A percentile compares a stretch with the other conserved stretches of the same genome.
These are phyloP conservation scores for Backusella mclennaniae DNA, from an alignment of 192 early-diverging fungal genomes.

Conservation along the genomic window DNA sequence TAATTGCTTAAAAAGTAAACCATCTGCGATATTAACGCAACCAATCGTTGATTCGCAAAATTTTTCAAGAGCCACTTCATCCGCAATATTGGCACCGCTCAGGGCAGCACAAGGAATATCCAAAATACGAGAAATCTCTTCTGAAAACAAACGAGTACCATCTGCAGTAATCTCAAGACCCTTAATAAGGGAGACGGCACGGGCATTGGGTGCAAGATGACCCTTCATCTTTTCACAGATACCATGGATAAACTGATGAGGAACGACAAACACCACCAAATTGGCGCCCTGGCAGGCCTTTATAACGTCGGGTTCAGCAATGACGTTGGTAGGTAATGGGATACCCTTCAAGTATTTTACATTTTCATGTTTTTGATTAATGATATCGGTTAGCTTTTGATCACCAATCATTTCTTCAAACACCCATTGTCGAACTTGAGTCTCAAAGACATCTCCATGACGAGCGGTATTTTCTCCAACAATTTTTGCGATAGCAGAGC, in stretches of 20 bases:
- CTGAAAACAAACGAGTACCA: slow-evolving; percentile 76
- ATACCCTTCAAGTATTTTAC: slow-evolving; percentile 86
- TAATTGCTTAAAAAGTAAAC: slow-evolving; percentile 70
- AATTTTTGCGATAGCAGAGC: slow-evolving; percentile 90
- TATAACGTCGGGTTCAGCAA: slow-evolving; percentile 79
- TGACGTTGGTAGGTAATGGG: slow-evolving; percentile 78
- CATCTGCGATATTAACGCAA: slow-evolving; percentile 65
- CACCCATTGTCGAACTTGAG: slow-evolving; percentile 90
- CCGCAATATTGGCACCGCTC: slow-evolving; percentile 97
- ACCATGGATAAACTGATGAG: slow-evolving; percentile 89
- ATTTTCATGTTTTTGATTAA: slow-evolving; percentile 93
- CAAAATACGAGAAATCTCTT: slow-evolving; percentile 77
- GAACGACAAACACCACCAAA: slow-evolving; percentile 89
- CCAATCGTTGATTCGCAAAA: slow-evolving; percentile 97
- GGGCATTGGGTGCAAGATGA: slow-evolving; percentile 61
- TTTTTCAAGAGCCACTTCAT: slow-evolving; percentile 89
- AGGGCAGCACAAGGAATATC: slow-evolving; percentile 77
- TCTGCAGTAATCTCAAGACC: slow-evolving; percentile 69
- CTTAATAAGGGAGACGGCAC: slow-evolving; percentile 93
- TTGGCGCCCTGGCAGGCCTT: slow-evolving; percentile 79
- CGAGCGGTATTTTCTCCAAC: slow-evolving; percentile 76
- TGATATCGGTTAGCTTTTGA: slow-evolving; percentile 85
- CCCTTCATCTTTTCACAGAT: slow-evolving; percentile 81
- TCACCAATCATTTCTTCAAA: slow-evolving; percentile 87
- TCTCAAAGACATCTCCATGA: slow-evolving; percentile 66